Conservation (phyloP, 2,329 filamentous ascomycete genomes). For the Dothideomycetes sp. region DNA sequence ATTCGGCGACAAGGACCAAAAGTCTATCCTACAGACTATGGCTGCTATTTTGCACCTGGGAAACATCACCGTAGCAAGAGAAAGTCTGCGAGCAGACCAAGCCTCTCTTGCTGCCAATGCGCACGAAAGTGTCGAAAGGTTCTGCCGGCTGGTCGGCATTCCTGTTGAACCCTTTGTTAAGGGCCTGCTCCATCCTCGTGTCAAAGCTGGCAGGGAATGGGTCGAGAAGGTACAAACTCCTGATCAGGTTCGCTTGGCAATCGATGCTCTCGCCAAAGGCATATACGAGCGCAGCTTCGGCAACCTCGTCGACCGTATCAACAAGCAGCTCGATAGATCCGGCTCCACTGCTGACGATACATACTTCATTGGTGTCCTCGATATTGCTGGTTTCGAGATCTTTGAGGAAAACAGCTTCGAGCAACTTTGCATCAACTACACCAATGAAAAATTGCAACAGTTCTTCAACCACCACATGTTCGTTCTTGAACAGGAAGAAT, state of each 20-base stretch:
- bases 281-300: slow-evolving; percentile 97
- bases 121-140: slow-evolving; percentile 63
- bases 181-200: slow-evolving; percentile 80
- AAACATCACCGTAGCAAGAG: slow-evolving; percentile 81
- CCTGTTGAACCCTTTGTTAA: slow-evolving; percentile 76
- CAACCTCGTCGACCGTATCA: slow-evolving; percentile 84
- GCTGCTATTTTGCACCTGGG: slow-evolving; percentile 89
- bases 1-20: slow-evolving; percentile 76
- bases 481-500: slow-evolving; percentile 95
- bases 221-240: slow-evolving; percentile 97
- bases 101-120: slow-evolving; percentile 71
- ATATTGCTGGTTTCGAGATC: slow-evolving; percentile 98
- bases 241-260: slow-evolving; percentile 81
- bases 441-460: slow-evolving; percentile 97
- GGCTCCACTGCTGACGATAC: slow-evolving; percentile 78
- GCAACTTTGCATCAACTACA: slow-evolving; percentile 98
- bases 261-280: slow-evolving; percentile 90
- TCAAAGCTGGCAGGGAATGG: slow-evolving; percentile 95
- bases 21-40: slow-evolving; percentile 73
- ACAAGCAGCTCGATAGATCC: slow-evolving; percentile 79
- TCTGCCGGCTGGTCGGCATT: slow-evolving; percentile 79
- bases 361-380: slow-evolving; percentile 92
- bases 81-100: slow-evolving; percentile 84
- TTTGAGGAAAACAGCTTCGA: slow-evolving; percentile 98
- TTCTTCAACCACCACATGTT: slow-evolving; percentile 99